Evolutionary conservation across 371 early-diverging fungal species (phyloP).

Genomic region (Homolaphlyctis polyrhiza): DNA sequence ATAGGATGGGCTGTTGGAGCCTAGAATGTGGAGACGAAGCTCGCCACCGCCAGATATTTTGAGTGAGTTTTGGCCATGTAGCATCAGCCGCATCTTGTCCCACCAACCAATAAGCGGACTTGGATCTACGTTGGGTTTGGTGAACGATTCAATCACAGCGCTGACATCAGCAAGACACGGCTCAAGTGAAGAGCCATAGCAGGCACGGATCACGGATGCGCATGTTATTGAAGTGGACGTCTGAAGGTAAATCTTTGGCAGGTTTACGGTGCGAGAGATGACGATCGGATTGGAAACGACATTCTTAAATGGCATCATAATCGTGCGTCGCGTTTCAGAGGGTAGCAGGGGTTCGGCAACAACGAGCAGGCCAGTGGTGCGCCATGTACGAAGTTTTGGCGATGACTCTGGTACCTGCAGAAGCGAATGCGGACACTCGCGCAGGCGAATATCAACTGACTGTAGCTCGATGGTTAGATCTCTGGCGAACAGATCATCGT

Average conservation of each 20-base stretch:
- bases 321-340: constrained; percentile 25
- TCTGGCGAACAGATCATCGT: constrained; percentile 55
- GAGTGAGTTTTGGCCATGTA: constrained; percentile 56
- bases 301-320: constrained; percentile 20
- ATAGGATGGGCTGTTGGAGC: constrained; percentile 38
- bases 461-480: constrained; percentile 40
- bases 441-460: constrained; percentile 43
- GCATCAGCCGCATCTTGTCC: constrained; percentile 68
- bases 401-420: constrained; percentile 38
- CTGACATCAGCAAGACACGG: constrained; percentile 61
- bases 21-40: constrained; percentile 40
- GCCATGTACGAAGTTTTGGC: constrained; percentile 15
- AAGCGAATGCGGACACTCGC: constrained; percentile 58
- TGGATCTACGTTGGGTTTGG: constrained; percentile 62
- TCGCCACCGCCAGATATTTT: constrained; percentile 57
- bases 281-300: constrained; percentile 25
- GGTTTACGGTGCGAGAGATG: constrained; percentile 51
- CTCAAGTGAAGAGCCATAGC: constrained; percentile 61
- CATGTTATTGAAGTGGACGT: constrained; percentile 45
- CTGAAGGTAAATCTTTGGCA: constrained; percentile 59
- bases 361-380: constrained; percentile 38
- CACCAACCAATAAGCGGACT: constrained; percentile 67
- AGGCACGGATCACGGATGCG: constrained; percentile 27
- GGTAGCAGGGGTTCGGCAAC: constrained; percentile 32
- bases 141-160: constrained; percentile 56